These are phyloP conservation scores for Acer saccharum DNA, from an alignment of 345 rosid genomes.

Conservation along the genomic window DNA sequence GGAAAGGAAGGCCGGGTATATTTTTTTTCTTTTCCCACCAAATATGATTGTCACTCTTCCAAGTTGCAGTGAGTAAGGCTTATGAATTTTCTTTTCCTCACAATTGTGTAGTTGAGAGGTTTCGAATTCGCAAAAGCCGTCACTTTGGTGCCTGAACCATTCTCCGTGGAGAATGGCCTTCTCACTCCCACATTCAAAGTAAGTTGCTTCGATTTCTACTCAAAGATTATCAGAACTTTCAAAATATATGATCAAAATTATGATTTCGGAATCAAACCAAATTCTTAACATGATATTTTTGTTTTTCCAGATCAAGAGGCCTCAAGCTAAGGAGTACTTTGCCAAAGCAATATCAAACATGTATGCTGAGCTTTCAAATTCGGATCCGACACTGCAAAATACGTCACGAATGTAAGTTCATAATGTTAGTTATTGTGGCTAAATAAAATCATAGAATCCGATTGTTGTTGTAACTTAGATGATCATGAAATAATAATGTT, in stretches of 20 bases:
- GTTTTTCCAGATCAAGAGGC: slow-evolving; percentile 71
- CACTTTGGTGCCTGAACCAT: slow-evolving; percentile 77
- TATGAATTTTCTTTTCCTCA: background rate
- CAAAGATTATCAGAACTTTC: background rate
- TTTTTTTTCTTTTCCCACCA: background rate
- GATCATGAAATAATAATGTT: background rate
- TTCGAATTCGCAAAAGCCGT: slow-evolving; percentile 82
- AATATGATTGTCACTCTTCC: background rate
- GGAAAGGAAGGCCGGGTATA: slow-evolving; percentile 76
- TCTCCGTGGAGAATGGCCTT: slow-evolving; percentile 76
- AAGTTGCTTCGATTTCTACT: slow-evolving; percentile 18
- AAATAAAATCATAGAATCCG: background rate
- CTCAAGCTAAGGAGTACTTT: slow-evolving; percentile 75
- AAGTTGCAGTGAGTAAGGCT: background rate
- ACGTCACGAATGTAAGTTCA: slow-evolving; percentile 19
- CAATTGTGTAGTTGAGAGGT: slow-evolving; percentile 57
- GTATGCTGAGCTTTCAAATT: slow-evolving; percentile 59
- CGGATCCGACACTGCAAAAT: slow-evolving; percentile 31
- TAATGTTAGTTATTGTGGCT: background rate
- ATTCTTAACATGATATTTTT: background rate
- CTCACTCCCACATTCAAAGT: slow-evolving; percentile 93
- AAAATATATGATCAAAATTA: background rate
- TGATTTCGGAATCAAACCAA: background rate
- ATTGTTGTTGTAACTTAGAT: slow-evolving; percentile 14
- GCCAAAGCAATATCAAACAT: slow-evolving; percentile 65